Evolutionary conservation across 768 basidiomycete genomes (phyloP), one percentile per base, ranked within the genome.

Genomic region (Tylopilus plumbeoviolaceoides): DNA sequence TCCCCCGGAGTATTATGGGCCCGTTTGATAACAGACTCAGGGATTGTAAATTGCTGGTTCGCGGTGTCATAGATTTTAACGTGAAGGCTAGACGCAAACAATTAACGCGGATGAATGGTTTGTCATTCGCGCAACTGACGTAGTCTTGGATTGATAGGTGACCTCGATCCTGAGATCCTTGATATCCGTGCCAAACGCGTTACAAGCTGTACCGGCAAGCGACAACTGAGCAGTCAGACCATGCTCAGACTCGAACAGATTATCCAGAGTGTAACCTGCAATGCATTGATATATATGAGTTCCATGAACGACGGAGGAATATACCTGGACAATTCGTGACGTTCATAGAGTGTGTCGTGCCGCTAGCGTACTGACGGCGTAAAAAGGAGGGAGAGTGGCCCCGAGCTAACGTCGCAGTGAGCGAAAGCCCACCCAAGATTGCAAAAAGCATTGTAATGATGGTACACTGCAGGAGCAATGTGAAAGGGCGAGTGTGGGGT

Each of bases 31-130:
- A 77, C 69, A 65, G 73, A 77, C 30, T 78, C 64, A 0, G 87
- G 87, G 38, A 91, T 75, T 7, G 79, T 81, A 68, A 83, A 91
- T 61, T 90, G 89, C 44, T 74, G 57, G 40, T 81, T 72, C 7
- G 70, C 75, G 1, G 78, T 78, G 63, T 89, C 87, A 56, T 73
- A 80, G 12, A 89, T 82, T 55, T 84, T 80, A 38, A 89, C 83
- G 47, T 81, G 87, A 5, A 89, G 71, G 42, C 87, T 87, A 48
- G n/a, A 18, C 9, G 10, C 31, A 46, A 41, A 51, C 0, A 15
- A 42, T 20, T 39, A 18, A 39, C 15, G 35, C 4, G 14, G 15
- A 36, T 9, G 17, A 4, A 30, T 30, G 47, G 15, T 12, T 23
- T 14, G 10, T 48, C 17, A 23, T 18, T 30, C 5, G 42, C 42